Evolutionary conservation across 257 asterid species (phyloP), one percentile per base, ranked within the genome.

Genomic region (Capsicum pubescens): DNA sequence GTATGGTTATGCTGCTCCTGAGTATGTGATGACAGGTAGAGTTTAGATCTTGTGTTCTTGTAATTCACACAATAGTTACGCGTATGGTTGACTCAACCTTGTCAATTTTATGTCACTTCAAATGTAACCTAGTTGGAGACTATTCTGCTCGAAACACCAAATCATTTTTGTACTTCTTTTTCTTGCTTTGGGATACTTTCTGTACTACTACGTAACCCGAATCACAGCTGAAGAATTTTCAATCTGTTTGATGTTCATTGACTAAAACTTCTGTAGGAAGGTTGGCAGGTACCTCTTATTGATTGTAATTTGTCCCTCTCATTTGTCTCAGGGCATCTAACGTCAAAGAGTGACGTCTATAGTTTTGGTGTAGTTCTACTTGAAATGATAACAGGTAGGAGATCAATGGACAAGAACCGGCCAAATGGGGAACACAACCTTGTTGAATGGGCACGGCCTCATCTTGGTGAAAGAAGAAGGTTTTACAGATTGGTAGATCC

Each of bases 1-100:
- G 5, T 94, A 96, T 35, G 99, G 99, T 26, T 94, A 96, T 83
- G 99, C 99, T 9, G 99, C 99, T 78, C 99, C 99, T 7, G 98
- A 96, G 85, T 96, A 96, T 85, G 98, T 96, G 79, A 96, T 96
- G 99, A 96, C 99, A 35, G 99, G 99, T 94, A 89, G 81, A 50
- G 10, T 2, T 78, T 3, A 26, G 46, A 76, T 50, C 63, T 15
- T 67, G 12, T 12, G 74, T 36, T 67, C 74, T 76, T 19, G 9
- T 76, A 52, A 50, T 14, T 77, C 50, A n/a, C 15, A 54, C 82
- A 77, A 14, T 54, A 54, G 48, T 54, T 54, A 54, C 82, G 8
- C 6, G 8, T 26, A 26, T 54, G 26, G 58, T 72, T 11, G 17
- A 72, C 39, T 72, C 39, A 3, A 72, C 9, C 46, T 46, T 19